Base-by-base conservation (phyloP, 306 rosid genomes). In the Malus asiatica region DNA sequence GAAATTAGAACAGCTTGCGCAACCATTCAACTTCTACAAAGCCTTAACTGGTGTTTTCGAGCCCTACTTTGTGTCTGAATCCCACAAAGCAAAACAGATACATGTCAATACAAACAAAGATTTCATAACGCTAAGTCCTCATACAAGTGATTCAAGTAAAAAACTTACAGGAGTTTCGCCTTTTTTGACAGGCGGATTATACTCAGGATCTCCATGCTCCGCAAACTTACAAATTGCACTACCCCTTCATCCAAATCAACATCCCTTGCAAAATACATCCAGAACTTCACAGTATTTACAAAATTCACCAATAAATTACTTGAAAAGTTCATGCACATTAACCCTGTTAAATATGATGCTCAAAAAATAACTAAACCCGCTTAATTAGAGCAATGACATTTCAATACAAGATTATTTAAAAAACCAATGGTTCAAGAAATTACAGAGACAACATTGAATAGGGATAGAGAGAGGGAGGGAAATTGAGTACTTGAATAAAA, bases 101-200 rank as follows among this genome's bases (percentile, higher is more conserved):
- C 8, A 38, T 22, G 23, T 19, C 66, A 76, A 46, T 6, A 64
- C 13, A 9, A 42, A 40, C 19, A 75, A 27, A 4, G 5, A 51
- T n/a, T 32, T 20, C 62, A 44, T 12, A 42, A 79, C 0, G 52
- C 27, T 25, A 25, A 25, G 27, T 25, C 27, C 27, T 25, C 27
- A 25, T 25, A 25, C 27, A 25, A 25, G 65, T 4, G 5, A 40
- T 72, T 38, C 58, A 65, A 72, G 33, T 60, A 22, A 45, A 62
- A 55, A 71, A 52, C 89, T 85, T 89, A 94, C 98, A 40, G 96
- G 95, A 78, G 97, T 92, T 82, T 92, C 98, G 45, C 86, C 93
- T 78, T 78, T 74, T 33, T 84, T 85, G 14, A 87, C 83, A 60
- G 98, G 98, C 0, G 90, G 92, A 63, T 91, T 46, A 83, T 94